Evolutionary conservation across 257 asterid species (phyloP), one percentile per base, ranked within the genome.

Genomic region (Ehretia macrophylla): DNA sequence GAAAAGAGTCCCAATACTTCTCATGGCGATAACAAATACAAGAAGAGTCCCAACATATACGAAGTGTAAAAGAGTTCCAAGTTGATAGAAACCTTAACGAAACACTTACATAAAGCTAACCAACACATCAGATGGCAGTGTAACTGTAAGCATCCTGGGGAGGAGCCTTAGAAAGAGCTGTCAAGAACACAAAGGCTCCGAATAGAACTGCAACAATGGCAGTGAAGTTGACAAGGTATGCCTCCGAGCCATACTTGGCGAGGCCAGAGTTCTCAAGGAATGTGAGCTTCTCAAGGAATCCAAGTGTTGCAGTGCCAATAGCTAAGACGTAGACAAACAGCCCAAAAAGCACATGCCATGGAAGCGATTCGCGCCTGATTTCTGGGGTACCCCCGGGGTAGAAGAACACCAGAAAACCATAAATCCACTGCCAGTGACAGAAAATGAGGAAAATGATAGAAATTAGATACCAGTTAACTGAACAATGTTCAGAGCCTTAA

Each of bases 261-360:
- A 89, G 18, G 8, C 97, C 99, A 4, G 71, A 50, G 63, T 47
- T 82, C 77, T 93, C 74, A 5, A 93, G 90, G 79, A 93, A 93
- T 2, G 99, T 93, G 51, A 93, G 88, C 74, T 93, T 93, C 73
- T 93, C 99, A 12, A 93, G 97, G 75, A 67, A 81, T 13, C 99
- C 99, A 20, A 86, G 46, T 4, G 83, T 8, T 0, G 97, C 95
- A 20, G 84, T 89, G 18, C 70, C 85, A 57, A 93, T 51, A 3
- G 95, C 99, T 63, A 85, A 67, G 51, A 75, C 51, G 55, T 83
- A 93, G 27, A 93, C 71, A 23, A 83, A 80, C 17, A 69, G 45
- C 22, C 99, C 99, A 5, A 85, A 74, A 17, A 89, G 79, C 17
- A 76, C 99, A 13, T 93, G 99, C 96, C 96, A 93, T 44, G 99